A percentile compares a stretch with the other conserved stretches of the same genome.
phyloP scores from a whole-genome alignment of 75 land plant genomes.

The Picea sitchensis region DNA sequence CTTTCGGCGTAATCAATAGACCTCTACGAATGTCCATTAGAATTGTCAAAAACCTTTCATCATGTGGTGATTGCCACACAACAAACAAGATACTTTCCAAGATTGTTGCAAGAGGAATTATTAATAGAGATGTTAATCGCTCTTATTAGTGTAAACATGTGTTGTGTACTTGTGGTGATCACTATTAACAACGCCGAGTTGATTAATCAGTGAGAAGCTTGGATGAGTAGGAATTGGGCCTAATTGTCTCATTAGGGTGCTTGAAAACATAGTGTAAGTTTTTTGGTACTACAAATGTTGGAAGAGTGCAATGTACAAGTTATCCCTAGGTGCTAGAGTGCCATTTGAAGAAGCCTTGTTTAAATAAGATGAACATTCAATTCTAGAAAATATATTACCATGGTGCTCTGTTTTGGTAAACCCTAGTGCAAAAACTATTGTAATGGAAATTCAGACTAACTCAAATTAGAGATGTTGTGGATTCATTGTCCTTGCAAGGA shows the following conservation, averaged over 20 bases:
- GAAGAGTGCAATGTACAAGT: background rate
- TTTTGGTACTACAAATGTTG: background rate
- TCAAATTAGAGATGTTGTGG: too few species aligned
- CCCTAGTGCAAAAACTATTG: background rate
- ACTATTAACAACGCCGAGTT: too few species aligned
- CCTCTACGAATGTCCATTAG: too few species aligned
- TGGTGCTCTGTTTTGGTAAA: conserved; percentile 21
- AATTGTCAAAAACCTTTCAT: too few species aligned
- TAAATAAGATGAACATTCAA: background rate
- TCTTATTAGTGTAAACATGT: too few species aligned
- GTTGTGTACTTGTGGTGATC: too few species aligned
- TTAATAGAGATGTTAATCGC: too few species aligned
- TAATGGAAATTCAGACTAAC: background rate
- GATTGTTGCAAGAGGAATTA: too few species aligned
- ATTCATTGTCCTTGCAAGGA: background rate
- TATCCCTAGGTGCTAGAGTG: background rate
- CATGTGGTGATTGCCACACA: too few species aligned
- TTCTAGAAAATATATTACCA: background rate
- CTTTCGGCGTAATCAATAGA: too few species aligned
- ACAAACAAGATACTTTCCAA: too few species aligned
- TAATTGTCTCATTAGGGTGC: conserved; percentile 9
- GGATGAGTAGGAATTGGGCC: conserved; percentile 9
- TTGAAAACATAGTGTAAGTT: conserved; percentile 11
- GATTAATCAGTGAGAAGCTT: conserved; percentile 18
- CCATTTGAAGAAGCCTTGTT: background rate